Percentiles rank a stretch among this genome's conserved stretches.
phyloP scores from a whole-genome alignment of 257 asterid genomes.

The Leptodermis oblonga region DNA sequence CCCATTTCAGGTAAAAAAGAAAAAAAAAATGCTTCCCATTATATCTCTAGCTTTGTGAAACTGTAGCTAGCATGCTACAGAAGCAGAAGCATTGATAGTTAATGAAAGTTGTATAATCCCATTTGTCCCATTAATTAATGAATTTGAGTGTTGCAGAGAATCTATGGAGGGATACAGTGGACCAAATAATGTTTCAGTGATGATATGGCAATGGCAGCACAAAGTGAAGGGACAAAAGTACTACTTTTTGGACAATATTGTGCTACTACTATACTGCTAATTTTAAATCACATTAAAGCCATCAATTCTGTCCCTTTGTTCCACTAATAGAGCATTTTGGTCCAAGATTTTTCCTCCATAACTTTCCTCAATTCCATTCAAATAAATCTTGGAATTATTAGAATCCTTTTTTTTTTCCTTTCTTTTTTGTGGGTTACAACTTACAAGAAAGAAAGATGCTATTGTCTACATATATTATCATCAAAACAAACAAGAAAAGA shows the following conservation, averaged over 20 bases:
- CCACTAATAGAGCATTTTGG: background rate
- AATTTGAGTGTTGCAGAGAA: background rate
- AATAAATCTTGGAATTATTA: too few relatives aligned
- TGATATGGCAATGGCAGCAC: background rate
- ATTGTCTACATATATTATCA: background rate
- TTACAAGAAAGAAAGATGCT: too few relatives aligned
- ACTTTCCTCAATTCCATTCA: background rate
- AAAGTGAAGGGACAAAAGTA: background rate
- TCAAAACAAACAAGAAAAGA: too few relatives aligned
- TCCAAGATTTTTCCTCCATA: background rate
- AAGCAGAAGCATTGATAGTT: too few relatives aligned
- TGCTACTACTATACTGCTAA: background rate
- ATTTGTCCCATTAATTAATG: background rate
- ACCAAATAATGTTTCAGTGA: background rate
- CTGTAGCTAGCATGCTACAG: background rate
- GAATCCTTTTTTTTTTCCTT: background rate
- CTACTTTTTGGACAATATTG: background rate
- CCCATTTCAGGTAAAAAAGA: conserved; percentile 3
- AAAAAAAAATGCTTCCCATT: background rate
- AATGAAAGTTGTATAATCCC: too few relatives aligned
- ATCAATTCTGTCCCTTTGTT: background rate
- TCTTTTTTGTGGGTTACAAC: background rate
- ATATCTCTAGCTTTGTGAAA: background rate
- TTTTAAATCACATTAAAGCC: background rate
- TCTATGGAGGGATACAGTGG: background rate